Conservation (phyloP, 192 early-diverging fungal species). For the Umbelopsis isabellina region DNA sequence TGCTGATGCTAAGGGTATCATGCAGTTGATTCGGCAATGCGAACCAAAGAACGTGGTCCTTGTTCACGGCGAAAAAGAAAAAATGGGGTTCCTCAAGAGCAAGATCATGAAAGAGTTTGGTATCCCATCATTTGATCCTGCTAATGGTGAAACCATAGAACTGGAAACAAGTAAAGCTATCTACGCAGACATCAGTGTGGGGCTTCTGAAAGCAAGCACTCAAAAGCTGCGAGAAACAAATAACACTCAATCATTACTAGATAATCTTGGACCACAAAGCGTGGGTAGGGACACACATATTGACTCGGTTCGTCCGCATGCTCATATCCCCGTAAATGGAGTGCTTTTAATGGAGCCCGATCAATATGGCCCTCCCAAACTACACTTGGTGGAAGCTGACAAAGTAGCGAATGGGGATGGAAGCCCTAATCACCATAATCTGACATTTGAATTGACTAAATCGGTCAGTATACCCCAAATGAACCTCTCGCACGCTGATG, state of each 20-base stretch:
- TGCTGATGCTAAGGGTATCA: slow-evolving; percentile 96
- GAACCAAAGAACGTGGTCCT: slow-evolving; percentile 88
- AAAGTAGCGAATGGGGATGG: neutral
- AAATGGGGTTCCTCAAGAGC: slow-evolving; percentile 84
- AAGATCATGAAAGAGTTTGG: slow-evolving; percentile 84
- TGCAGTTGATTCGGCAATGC: slow-evolving; percentile 92
- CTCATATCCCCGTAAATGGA: slow-evolving; percentile 24
- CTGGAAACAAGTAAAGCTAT: slow-evolving; percentile 71
- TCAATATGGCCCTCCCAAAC: slow-evolving; percentile 9
- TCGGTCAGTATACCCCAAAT: slow-evolving; percentile 17
- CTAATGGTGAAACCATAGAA: slow-evolving; percentile 80
- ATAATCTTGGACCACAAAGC: neutral
- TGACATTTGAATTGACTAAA: slow-evolving; percentile 7
- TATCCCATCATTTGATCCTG: slow-evolving; percentile 84
- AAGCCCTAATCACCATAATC: neutral
- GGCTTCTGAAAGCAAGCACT: slow-evolving; percentile 49
- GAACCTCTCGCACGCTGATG: neutral
- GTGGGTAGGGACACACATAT: neutral
- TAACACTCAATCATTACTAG: neutral
- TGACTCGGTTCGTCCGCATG: slow-evolving; percentile 9
- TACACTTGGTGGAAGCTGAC: neutral
- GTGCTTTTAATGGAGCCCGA: slow-evolving; percentile 21
- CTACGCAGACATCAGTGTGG: slow-evolving; percentile 56
- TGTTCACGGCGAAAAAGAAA: slow-evolving; percentile 92
- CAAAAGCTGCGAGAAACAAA: slow-evolving; percentile 18